Evolutionary conservation across 2,329 filamentous ascomycete species (phyloP).

Genomic region (Trichoderma sp.): DNA sequence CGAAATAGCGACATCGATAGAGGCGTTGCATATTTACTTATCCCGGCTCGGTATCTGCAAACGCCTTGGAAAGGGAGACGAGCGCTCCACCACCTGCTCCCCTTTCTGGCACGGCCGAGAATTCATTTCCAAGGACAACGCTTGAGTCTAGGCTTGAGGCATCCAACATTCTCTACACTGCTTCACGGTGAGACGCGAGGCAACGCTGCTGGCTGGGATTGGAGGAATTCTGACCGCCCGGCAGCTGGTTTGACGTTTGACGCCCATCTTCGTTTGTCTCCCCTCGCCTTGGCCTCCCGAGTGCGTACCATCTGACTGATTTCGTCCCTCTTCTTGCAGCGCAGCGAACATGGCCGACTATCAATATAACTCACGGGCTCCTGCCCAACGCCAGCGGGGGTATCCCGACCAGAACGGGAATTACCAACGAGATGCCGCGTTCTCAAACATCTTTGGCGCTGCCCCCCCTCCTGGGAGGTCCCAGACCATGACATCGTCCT

Average conservation of each 20-base stretch:
- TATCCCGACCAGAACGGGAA: constrained; percentile 49
- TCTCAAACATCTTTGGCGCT: constrained; percentile 91
- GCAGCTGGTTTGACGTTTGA: constrained; percentile 26
- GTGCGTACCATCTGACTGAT: constrained; percentile 19
- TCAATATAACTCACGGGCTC: constrained; percentile 51
- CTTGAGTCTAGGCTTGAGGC: neutral
- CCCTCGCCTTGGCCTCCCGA: constrained; percentile 3
- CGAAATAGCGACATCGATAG: constrained; percentile 1
- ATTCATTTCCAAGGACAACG: neutral
- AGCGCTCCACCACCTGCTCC: neutral
- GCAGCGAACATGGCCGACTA: constrained; percentile 54
- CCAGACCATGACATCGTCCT: constrained; percentile 89
- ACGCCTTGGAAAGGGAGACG: constrained; percentile 7
- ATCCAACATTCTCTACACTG: constrained; percentile 22
- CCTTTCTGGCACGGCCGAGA: constrained; percentile 11
- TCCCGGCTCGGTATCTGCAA: neutral
- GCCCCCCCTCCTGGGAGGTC: constrained; percentile 83
- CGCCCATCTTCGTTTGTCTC: constrained; percentile 25
- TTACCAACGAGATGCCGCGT: constrained; percentile 86
- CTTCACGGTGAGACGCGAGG: constrained; percentile 35
- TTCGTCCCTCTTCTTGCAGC: neutral
- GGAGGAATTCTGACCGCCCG: neutral
- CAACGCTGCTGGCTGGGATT: constrained; percentile 28
- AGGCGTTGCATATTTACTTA: neutral
- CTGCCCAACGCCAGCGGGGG: constrained; percentile 44